A percentile compares a stretch with the other conserved stretches of the same genome.
Evolutionary conservation across 2,329 filamentous ascomycete genomes (phyloP).

Genomic region (Pseudonectria buxi): DNA sequence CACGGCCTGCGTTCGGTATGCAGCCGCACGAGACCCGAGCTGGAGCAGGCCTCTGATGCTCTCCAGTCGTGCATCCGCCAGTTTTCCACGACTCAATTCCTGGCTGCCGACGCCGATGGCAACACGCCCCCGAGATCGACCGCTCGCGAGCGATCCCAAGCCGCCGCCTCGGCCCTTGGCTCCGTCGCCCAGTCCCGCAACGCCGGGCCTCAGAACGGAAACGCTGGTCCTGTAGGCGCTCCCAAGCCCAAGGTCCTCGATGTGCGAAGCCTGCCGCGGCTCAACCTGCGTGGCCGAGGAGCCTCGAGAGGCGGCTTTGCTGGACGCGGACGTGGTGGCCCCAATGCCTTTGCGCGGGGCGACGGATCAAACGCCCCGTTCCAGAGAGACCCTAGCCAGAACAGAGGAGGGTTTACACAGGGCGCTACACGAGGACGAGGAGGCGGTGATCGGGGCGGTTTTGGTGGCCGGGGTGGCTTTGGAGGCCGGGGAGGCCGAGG

Average conservation of each 20-base stretch:
- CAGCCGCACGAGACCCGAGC: constrained; percentile 29
- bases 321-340: constrained; percentile 1
- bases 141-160: constrained; percentile 25
- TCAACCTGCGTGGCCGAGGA: constrained; percentile 20
- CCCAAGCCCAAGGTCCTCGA: constrained; percentile 32
- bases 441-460: too few relatives aligned
- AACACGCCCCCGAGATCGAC: constrained; percentile 15
- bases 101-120: constrained; percentile 22
- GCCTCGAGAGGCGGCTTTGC: constrained; percentile 7
- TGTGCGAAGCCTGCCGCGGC: constrained; percentile 30
- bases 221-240: constrained; percentile 2
- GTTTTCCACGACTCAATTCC: constrained; percentile 34
- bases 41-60: constrained; percentile 24
- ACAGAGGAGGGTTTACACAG: too few relatives aligned
- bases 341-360: too few relatives aligned
- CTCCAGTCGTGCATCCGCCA: constrained; percentile 28
- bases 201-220: background rate
- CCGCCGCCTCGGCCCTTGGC: constrained; percentile 29
- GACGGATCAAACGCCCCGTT: too few relatives aligned
- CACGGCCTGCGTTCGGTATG: constrained; percentile 33
- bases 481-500: constrained; percentile 4
- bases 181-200: constrained; percentile 20
- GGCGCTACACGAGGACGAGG: too few relatives aligned
- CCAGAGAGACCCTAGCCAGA: too few relatives aligned
- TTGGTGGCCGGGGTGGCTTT: constrained; percentile 14